phyloP scores from a whole-genome alignment of 1,284 basidiomycete genomes.

The Trichosporon asahii region DNA sequence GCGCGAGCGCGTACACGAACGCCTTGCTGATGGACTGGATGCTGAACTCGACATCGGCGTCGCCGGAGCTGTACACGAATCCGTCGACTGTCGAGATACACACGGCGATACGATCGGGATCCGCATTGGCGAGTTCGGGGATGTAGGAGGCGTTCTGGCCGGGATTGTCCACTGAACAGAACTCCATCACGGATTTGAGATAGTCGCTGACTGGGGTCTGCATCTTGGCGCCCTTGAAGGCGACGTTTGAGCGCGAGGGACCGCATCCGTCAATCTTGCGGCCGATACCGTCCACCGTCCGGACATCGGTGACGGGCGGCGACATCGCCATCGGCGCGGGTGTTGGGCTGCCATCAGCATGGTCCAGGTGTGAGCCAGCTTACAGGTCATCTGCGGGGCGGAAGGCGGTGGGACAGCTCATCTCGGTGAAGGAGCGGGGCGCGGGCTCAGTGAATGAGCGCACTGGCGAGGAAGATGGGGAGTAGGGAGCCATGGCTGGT shows the following conservation, averaged over 20 bases:
- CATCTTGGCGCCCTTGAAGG: constrained; percentile 13
- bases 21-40: constrained; percentile 28
- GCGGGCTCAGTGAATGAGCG: neutral
- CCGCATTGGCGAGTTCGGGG: constrained; percentile 20
- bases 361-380: neutral
- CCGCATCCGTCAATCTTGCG: neutral
- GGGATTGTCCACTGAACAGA: neutral
- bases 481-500: neutral
- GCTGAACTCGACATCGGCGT: constrained; percentile 20
- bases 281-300: neutral
- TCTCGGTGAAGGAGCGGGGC: neutral
- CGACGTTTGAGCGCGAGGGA: constrained; percentile 1
- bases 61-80: constrained; percentile 20
- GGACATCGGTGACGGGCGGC: neutral
- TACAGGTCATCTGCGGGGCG: neutral
- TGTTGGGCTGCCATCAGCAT: neutral
- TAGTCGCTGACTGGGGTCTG: constrained; percentile 17
- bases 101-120: constrained; percentile 13
- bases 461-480: neutral
- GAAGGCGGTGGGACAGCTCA: neutral
- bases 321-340: constrained; percentile 1
- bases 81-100: constrained; percentile 22
- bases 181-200: constrained; percentile 8
- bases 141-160: constrained; percentile 18
- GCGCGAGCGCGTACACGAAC: constrained; percentile 24